Base-by-base conservation (phyloP, 345 rosid species). In the Hirschfeldia incana region DNA sequence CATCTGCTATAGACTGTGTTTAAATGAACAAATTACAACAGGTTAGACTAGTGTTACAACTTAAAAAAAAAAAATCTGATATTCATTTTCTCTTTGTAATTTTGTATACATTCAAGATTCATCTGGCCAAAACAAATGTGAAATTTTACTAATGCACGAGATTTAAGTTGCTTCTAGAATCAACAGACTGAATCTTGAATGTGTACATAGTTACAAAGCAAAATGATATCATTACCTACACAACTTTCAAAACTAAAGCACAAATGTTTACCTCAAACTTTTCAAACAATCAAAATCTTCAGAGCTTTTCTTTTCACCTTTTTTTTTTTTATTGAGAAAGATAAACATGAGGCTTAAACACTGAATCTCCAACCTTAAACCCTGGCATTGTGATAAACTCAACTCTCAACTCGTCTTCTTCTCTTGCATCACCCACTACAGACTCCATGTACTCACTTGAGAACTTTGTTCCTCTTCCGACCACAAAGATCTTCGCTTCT, bases 381-480 rank as follows among this genome's bases (percentile, higher is more conserved):
- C 94, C 92, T 2, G 90, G 92, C 86, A 90, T 87, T 46, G 87
- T 82, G 74, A 84, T 84, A 73, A 90, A 85, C 82, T 86, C 89
- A 9, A 87, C 92, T 17, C 27, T 13, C n/a, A 21, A 21, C 21
- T 21, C 21, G 21, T 44, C 15, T 51, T 53, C 60, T 6, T 53
- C 67, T 76, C 76, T 26, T 79, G 76, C 16, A 27, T 65, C 32
- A 42, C 21, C 55, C 33, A 80, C 80, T 4, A 86, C 75, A 62
- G 89, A 68, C 71, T 87, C 86, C 92, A 87, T 88, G 82, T 73
- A 78, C 37, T 57, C 84, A 46, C 78, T 55, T 12, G 86, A 88
- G 85, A 85, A 87, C 53, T 78, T 66, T 53, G 81, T 82, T 84
- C 92, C 89, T 29, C 85, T 72, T 44, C 68, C 81, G 42, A 85